Base-by-base conservation (phyloP, 2,329 filamentous ascomycete genomes). In the Fusarium scirpi region DNA sequence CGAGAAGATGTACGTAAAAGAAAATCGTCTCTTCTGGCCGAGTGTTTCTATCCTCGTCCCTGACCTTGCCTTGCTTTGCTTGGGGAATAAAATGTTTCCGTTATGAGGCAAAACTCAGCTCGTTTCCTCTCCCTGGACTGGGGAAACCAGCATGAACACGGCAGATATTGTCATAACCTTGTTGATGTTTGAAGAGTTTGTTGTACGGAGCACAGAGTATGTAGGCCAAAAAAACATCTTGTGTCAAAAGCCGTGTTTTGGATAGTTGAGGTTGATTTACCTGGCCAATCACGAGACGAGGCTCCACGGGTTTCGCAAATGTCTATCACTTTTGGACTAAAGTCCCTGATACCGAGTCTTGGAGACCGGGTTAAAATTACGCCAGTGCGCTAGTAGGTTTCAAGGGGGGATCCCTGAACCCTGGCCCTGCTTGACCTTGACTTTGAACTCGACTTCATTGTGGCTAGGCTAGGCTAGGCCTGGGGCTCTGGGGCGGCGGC, bases 341-440 rank as follows among this genome's bases (percentile, higher is more conserved):
- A 56, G 29, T 81, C 78, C 76, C 80, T 85, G 84, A 84, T 78
- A 84, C 82, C 75, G 69, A 78, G 75, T 41, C 49, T 52, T 40
- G 32, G 20, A 51, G 48, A 27, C 49, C 34, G 34, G 34, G 49
- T 77, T 82, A 83, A 86, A 82, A 83, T 85, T 84, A 79, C 78
- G 75, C 80, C 80, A 80, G 78, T 77, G 73, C 76, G 73, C 81
- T 85, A 84, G 83, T 82, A 82, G 81, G 85, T 87, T 87, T 87
- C 83, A 86, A 84, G 83, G 82, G 79, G 83, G 81, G 78, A 68
- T 69, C 71, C 73, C 70, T 71, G 68, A 70, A 55, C 74, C 73
- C 61, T 65, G 63, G 58, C 48, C 12, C 41, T 44, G 20, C 20
- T 44, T 24, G 41, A 22, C 20, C 20, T 38, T n/a, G 32, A 38